phyloP scores from a whole-genome alignment of 106 monocot genomes.

The Cymbidium sinense region DNA sequence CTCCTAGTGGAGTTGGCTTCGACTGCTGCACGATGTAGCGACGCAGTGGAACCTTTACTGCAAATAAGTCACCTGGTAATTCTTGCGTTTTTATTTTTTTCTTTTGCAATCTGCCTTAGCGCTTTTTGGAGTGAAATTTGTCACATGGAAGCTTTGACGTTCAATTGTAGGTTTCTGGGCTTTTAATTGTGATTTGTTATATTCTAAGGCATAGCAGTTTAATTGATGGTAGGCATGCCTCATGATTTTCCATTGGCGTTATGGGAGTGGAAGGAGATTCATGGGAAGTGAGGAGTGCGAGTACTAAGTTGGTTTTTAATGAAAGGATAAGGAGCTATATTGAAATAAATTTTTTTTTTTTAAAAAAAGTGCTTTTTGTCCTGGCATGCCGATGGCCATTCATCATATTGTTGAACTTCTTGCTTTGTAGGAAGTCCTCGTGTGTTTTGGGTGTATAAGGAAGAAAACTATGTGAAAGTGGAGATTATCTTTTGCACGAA shows the following conservation, averaged over 20 bases:
- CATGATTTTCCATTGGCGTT: no score
- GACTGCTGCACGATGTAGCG: slow-evolving; percentile 28
- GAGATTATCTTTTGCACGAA: neutral
- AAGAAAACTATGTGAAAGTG: neutral
- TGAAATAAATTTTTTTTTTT: no score
- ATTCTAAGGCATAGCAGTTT: no score
- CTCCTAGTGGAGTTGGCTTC: slow-evolving; percentile 53
- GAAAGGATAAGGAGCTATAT: no score
- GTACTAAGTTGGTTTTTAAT: no score
- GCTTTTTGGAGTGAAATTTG: neutral
- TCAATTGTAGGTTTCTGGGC: no score
- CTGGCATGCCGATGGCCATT: neutral
- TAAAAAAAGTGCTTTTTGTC: neutral
- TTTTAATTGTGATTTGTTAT: no score
- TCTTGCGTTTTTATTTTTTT: neutral
- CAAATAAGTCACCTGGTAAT: slow-evolving; percentile 50
- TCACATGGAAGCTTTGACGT: neutral
- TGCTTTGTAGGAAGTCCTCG: neutral
- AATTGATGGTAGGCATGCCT: no score
- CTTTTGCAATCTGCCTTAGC: neutral
- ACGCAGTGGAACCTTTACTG: slow-evolving; percentile 23
- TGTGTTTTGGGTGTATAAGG: neutral
- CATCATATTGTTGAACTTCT: neutral
- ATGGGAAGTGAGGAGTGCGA: no score
- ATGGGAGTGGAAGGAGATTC: no score